Conservation (phyloP, 352 stramenopile genomes). For the Globisporangium acanthophoron region DNA sequence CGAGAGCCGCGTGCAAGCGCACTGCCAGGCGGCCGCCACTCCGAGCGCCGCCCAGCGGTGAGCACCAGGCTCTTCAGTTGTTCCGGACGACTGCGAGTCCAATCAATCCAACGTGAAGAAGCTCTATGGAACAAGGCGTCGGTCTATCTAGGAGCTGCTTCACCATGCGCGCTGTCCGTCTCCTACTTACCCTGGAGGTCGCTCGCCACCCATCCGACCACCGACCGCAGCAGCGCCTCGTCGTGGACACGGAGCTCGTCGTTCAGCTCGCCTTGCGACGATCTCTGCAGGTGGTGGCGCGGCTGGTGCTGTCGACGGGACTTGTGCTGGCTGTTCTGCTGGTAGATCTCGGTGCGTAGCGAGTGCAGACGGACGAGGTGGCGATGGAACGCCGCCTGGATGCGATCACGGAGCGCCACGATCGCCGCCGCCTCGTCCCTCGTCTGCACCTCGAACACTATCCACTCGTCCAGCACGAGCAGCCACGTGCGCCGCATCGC, state of each 20-base stretch:
- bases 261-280: not conserved
- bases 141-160: not conserved
- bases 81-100: too few species aligned
- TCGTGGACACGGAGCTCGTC: constrained; percentile 39
- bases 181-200: constrained; percentile 27
- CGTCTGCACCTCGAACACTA: constrained; percentile 52
- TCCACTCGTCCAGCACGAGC: constrained; percentile 70
- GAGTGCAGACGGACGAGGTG: constrained; percentile 60
- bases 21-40: constrained; percentile 30
- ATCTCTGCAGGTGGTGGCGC: not conserved
- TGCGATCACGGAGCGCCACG: constrained; percentile 42
- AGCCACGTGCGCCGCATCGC: constrained; percentile 26
- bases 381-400: constrained; percentile 56
- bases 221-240: constrained; percentile 34
- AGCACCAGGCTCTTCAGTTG: not conserved
- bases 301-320: not conserved
- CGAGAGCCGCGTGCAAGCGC: constrained; percentile 73
- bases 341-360: constrained; percentile 17
- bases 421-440: constrained; percentile 41
- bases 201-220: constrained; percentile 45
- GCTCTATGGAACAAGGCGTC: not conserved
- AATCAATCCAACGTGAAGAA: not conserved
- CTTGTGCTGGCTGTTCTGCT: constrained; percentile 1
- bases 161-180: not conserved
- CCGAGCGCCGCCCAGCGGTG: constrained; percentile 4